phyloP scores from a whole-genome alignment of 306 rosid species.

The Vicia faba region DNA sequence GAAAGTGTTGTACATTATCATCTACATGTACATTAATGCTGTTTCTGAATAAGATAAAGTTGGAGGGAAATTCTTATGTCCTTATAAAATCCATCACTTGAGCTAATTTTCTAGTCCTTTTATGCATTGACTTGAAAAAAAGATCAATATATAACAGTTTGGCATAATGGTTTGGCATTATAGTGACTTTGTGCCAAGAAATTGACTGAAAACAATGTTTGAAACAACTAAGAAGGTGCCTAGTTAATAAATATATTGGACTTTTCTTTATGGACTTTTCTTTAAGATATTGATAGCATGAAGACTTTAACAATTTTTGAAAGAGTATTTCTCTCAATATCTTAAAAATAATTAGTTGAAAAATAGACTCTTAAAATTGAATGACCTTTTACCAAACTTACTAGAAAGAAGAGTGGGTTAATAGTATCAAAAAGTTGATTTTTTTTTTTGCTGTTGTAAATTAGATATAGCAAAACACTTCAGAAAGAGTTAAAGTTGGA shows the following conservation, averaged over 20 bases:
- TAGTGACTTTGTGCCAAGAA: not conserved
- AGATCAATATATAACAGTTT: not conserved
- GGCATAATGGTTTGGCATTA: not conserved
- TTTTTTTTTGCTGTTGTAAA: too few relatives aligned
- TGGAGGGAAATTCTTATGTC: constrained; percentile 21
- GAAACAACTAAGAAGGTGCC: constrained; percentile 3
- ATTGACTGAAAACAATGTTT: not conserved
- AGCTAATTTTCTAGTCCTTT: not conserved
- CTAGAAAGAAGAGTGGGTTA: too few relatives aligned
- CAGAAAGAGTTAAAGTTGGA: too few relatives aligned
- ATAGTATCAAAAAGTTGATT: too few relatives aligned
- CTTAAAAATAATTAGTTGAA: not conserved
- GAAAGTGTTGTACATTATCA: constrained; percentile 36
- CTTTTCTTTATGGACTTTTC: constrained; percentile 17
- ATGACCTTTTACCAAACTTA: too few relatives aligned
- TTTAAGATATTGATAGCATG: not conserved
- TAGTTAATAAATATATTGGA: not conserved
- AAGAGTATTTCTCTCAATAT: not conserved
- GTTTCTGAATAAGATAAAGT: not conserved
- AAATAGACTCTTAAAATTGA: too few relatives aligned
- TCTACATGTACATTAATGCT: constrained; percentile 35
- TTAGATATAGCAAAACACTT: too few relatives aligned
- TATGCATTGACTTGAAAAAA: constrained; percentile 15
- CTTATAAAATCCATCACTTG: not conserved
- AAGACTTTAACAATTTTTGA: not conserved